Conservation (phyloP, 2,329 filamentous ascomycete genomes). For the Verticillium klebahnii region DNA sequence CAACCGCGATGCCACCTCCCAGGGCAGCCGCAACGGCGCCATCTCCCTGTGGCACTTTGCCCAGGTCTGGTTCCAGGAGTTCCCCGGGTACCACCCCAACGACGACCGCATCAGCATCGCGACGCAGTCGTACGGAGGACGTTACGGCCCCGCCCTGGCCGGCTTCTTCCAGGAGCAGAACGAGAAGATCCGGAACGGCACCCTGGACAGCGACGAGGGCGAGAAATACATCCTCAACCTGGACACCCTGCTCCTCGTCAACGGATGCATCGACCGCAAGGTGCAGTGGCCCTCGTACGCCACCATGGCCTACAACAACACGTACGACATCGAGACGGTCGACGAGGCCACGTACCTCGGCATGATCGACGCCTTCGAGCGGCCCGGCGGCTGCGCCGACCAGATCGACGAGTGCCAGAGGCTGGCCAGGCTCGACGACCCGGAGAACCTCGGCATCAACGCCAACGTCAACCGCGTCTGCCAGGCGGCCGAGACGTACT, state of each 20-base stretch:
- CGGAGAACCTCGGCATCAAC: slow-evolving; percentile 14
- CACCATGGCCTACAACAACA: slow-evolving; percentile 26
- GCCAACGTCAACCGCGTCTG: slow-evolving; percentile 19
- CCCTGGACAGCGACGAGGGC: slow-evolving; percentile 21
- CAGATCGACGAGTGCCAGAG: slow-evolving; percentile 47
- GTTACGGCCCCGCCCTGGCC: slow-evolving; percentile 53
- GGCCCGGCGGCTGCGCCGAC: slow-evolving; percentile 44
- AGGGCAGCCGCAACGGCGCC: slow-evolving; percentile 38
- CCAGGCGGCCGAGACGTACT: slow-evolving; percentile 6
- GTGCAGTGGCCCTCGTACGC: slow-evolving; percentile 27
- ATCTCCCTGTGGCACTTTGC: slow-evolving; percentile 20
- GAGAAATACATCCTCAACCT: slow-evolving; percentile 36
- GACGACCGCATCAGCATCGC: slow-evolving; percentile 46
- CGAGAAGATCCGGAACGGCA: slow-evolving; percentile 39
- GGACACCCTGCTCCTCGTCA: slow-evolving; percentile 52
- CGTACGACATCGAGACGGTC: slow-evolving; percentile 24
- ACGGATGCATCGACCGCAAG: slow-evolving; percentile 48
- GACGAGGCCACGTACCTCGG: slow-evolving; percentile 22
- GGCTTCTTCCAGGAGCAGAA: slow-evolving; percentile 54
- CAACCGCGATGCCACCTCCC: slow-evolving; percentile 33
- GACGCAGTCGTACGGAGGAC: slow-evolving; percentile 53
- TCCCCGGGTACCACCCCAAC: slow-evolving; percentile 56
- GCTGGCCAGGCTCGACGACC: slow-evolving; percentile 21
- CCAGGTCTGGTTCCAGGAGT: slow-evolving; percentile 54
- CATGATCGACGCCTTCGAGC: slow-evolving; percentile 25